Base-by-base conservation (phyloP, 768 basidiomycete species). In the Baorangia bicolor region DNA sequence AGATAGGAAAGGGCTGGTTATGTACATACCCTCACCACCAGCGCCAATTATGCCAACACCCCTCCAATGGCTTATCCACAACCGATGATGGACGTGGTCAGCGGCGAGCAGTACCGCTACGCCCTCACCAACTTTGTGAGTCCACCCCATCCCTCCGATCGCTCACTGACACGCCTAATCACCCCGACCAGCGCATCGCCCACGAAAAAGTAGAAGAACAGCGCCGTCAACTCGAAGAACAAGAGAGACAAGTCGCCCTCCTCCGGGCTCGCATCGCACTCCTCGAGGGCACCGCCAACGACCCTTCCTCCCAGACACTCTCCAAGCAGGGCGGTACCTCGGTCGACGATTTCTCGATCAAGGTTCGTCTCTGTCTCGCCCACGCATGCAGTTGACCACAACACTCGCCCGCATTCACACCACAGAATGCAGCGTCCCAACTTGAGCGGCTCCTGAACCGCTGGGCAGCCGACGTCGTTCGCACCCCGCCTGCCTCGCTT, bases 131-230 rank as follows among this genome's bases (percentile, higher is more conserved):
- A 93, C 69, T 93, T 93, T 63, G 90, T 86, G 60, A 61, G 84
- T 77, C 6, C n/a, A n/a, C n/a, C n/a, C n/a, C n/a, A n/a, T n/a
- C 6, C 64, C 25, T 4, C 20, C 14, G 21, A n/a, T 40, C 38
- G n/a, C 9, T 9, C 16, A 13, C 18, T 5, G 10, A n/a, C n/a
- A n/a, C 20, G 5, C 5, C 5, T 45, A 23, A 46, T 7, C 35
- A 9, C 34, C 4, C 1, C 27, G 1, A 16, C 18, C 47, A 63
- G 90, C 82, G 89, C 51, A 88, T 92, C 68, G 91, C 91, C 28
- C 91, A 93, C 76, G 87, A 92, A 71, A 92, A 89, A 70, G 91
- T 93, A 61, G 91, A 93, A 69, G 82, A 87, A 62, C 91, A 93
- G 67, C 77, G 91, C 12, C 66, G 65, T 13, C 90, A 93, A 65